Conservation (phyloP, 495 filamentous ascomycete species). For the Talaromyces proteolyticus region DNA sequence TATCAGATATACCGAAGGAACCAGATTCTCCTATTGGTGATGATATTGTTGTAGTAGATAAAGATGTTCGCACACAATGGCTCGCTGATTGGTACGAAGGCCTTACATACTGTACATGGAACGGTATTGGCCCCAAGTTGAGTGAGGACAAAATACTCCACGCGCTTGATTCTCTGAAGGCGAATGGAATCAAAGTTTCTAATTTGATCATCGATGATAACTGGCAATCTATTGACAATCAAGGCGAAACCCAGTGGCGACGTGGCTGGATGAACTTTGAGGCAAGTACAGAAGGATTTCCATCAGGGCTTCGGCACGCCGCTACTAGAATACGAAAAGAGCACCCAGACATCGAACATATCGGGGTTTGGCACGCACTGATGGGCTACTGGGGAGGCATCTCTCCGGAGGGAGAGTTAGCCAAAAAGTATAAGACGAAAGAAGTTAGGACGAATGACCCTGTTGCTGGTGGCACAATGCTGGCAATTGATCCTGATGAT, state of each 20-base stretch:
- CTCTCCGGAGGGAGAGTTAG: conserved; percentile 62
- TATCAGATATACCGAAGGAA: conserved; percentile 15
- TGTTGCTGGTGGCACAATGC: conserved; percentile 55
- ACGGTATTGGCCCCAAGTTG: conserved; percentile 76
- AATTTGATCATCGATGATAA: conserved; percentile 94
- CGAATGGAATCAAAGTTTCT: conserved; percentile 67
- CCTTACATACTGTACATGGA: conserved; percentile 83
- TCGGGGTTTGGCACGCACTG: conserved; percentile 96
- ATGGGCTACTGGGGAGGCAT: conserved; percentile 95
- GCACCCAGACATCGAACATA: conserved; percentile 69
- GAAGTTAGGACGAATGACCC: conserved; percentile 54
- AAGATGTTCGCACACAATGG: conserved; percentile 58
- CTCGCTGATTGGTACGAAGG: conserved; percentile 88
- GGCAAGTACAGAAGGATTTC: conserved; percentile 75
- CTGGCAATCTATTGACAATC: conserved; percentile 77
- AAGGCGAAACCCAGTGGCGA: conserved; percentile 43
- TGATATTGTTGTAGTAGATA: conserved; percentile 32
- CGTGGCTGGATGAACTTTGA: conserved; percentile 68
- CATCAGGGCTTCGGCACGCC: conserved; percentile 65
- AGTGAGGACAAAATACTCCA: conserved; percentile 72
- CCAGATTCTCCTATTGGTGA: conserved; percentile 33
- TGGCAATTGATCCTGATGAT: conserved; percentile 69
- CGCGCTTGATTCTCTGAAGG: conserved; percentile 65
- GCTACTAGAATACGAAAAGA: conserved; percentile 60
- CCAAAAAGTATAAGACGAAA: conserved; percentile 71